Base-by-base conservation (phyloP, 805 yeast genomes). In the Kockiozyma suomiensis region DNA sequence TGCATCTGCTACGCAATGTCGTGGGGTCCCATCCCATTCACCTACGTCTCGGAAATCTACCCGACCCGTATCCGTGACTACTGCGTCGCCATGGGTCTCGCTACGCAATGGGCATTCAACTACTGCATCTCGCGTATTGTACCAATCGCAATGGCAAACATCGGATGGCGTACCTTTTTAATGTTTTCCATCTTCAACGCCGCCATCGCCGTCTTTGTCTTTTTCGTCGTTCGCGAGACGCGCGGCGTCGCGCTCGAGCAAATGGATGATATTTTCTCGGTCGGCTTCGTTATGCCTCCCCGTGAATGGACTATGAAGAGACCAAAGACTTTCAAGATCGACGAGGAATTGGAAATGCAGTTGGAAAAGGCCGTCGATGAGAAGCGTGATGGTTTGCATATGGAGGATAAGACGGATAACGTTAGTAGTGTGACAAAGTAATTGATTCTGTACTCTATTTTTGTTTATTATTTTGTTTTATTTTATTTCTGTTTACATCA, bases 231-330 rank as follows among this genome's bases (percentile, higher is more conserved):
- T 25, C 88, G 91, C 2, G 92, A 87, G 70, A 87, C 92, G 1
- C 83, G 83, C 74, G 84, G 83, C 35, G 80, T 85, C 64, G 85
- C 93, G 0, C 80, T 87, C 68, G 94, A 88, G 74, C 90, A 87
- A 72, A 78, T 87, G 70, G 93, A 87, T 70, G 85, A 84, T 51
- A 88, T 87, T 17, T 88, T 87, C 50, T 6, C 37, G 15, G 51
- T 53, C 25, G 64, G 64, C 6, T 47, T 57, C 37, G 25, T 61
- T 38, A 61, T 61, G 64, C 41, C 45, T 41, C 64, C 49, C 8
- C 42, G 17, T 30, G 50, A 57, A 25, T 61, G 64, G 64, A 37
- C 50, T 30, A 19, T 61, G 37, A 37, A 43, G 49, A 21, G 47
- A 17, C 64, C 61, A 3, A 3, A 8, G 26, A 28, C 25, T 5